Base-by-base conservation (phyloP, 805 yeast species). In the Debaryomyces tyrocola region DNA sequence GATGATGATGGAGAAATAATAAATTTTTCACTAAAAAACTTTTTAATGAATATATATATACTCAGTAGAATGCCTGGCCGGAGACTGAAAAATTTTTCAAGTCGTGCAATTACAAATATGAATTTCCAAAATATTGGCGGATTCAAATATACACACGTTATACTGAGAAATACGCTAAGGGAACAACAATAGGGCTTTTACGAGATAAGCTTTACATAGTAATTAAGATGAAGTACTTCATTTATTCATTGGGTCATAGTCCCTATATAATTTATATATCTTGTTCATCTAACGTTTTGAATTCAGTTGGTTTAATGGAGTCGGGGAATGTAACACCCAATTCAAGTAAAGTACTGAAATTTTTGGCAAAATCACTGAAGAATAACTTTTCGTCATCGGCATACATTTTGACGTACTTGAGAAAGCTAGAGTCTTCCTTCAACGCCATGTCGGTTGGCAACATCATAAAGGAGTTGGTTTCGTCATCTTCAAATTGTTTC, bases 241-340 rank as follows among this genome's bases (percentile, higher is more conserved):
- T 35, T 14, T 17, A 17, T 17, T 17, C 20, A 17, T 15, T 35
- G n/a, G 10, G 3, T 4, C 11, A 31, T 6, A 31, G 34, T 28
- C n/a, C 18, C 18, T 37, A 7, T 28, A 15, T 20, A 12, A 7
- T 15, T 28, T 37, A 34, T 9, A 50, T 51, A 28, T 70, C 80
- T 70, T 85, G 90, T 43, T 85, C 90, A 35, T 85, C 90, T 48
- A 87, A 67, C 31, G 92, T 84, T 64, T 83, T 75, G 66, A 85
- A 84, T 38, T 59, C 60, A 57, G 72, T 70, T n/a, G 66, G 67
- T 51, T 71, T 63, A 24, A 73, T 60, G 29, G 70, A 67, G 15
- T 74, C 66, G 10, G 84, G 85, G 63, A 85, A 87, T 5, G 61
- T 50, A 41, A 67, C 54, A 27, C 76, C 76, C 40, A 59, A 56